These are phyloP conservation scores for Craterostigma plantagineum DNA, from an alignment of 257 asterid genomes.

Conservation along the genomic window DNA sequence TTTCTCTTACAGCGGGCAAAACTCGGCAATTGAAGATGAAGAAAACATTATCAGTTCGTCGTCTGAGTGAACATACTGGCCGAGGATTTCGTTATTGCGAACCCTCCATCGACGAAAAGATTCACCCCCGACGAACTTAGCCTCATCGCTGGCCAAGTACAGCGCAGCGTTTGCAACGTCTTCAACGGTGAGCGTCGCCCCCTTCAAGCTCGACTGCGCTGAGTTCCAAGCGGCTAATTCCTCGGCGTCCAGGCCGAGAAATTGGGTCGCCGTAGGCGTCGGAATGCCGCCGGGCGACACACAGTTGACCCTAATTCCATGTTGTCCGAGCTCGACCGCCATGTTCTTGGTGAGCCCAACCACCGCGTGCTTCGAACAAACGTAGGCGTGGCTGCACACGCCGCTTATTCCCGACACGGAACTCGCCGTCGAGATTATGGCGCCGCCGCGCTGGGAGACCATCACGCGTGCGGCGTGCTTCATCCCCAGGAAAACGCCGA, in stretches of 20 bases:
- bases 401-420: slow-evolving; percentile 35
- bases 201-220: slow-evolving; percentile 43
- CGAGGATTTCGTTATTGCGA: slow-evolving; percentile 27
- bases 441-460: slow-evolving; percentile 56
- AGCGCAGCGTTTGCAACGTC: slow-evolving; percentile 82
- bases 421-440: slow-evolving; percentile 45
- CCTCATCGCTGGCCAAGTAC: slow-evolving; percentile 43
- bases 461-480: slow-evolving; percentile 61
- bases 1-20: too few relatives aligned
- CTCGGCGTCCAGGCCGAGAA: slow-evolving; percentile 27
- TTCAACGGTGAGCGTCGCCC: slow-evolving; percentile 31
- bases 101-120: slow-evolving; percentile 70
- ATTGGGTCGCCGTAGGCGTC: slow-evolving; percentile 36
- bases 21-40: too few relatives aligned
- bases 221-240: slow-evolving; percentile 28
- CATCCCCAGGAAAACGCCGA: slow-evolving; percentile 49
- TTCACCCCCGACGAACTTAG: slow-evolving; percentile 55
- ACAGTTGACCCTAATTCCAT: slow-evolving; percentile 52
- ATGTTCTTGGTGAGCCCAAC: slow-evolving; percentile 53
- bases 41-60: too few relatives aligned
- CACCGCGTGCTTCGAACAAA: slow-evolving; percentile 54
- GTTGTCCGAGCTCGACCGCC: slow-evolving; percentile 53
- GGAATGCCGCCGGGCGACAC: slow-evolving; percentile 58
- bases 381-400: slow-evolving; percentile 43
- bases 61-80: not conserved